Conservation (phyloP, 164 flowering plant species). For the Echeveria elegans region DNA sequence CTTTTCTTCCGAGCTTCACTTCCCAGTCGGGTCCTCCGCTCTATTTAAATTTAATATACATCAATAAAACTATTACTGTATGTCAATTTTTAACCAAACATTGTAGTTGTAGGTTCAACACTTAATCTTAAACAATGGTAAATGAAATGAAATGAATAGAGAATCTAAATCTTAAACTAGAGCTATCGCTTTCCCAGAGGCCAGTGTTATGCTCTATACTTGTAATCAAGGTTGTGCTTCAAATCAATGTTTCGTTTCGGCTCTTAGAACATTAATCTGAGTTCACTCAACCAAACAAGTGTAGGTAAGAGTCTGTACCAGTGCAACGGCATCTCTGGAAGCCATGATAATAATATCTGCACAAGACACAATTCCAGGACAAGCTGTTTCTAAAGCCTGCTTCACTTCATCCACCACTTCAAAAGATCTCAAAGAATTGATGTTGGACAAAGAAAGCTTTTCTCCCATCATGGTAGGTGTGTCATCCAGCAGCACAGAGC, state of each 20-base stretch:
- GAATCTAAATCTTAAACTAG: too few species aligned
- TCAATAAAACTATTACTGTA: background rate
- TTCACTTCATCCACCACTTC: constrained; percentile 76
- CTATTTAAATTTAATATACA: constrained; percentile 21
- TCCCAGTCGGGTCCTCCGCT: constrained; percentile 90
- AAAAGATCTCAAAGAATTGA: constrained; percentile 73
- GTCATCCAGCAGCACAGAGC: constrained; percentile 79
- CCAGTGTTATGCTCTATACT: background rate
- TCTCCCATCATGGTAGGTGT: constrained; percentile 84
- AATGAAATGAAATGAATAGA: background rate
- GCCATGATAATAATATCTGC: constrained; percentile 94
- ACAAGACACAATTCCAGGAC: constrained; percentile 80
- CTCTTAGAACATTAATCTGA: background rate
- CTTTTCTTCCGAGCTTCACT: constrained; percentile 67
- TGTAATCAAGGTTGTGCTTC: background rate
- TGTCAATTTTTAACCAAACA: background rate
- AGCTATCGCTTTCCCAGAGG: too few species aligned
- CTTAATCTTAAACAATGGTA: background rate
- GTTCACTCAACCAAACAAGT: background rate
- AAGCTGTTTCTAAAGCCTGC: constrained; percentile 49
- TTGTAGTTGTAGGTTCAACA: background rate
- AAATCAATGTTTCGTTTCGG: background rate
- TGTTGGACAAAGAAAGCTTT: constrained; percentile 63
- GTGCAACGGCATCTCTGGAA: constrained; percentile 82
- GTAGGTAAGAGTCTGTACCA: constrained; percentile 34